phyloP scores from a whole-genome alignment of 306 rosid species.

The Lagenaria siceraria region DNA sequence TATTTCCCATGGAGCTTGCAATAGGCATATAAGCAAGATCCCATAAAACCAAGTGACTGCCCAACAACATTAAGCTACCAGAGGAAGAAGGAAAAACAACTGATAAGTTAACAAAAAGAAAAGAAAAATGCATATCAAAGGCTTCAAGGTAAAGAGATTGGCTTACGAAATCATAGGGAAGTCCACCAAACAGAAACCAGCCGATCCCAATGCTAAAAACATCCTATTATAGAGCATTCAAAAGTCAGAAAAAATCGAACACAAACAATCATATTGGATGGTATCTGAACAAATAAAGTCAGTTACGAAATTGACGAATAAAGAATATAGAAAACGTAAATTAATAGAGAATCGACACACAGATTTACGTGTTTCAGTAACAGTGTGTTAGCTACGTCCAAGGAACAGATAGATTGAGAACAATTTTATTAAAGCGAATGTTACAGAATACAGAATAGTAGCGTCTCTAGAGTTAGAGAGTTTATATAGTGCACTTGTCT shows the following conservation, averaged over 20 bases:
- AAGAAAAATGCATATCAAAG: neutral
- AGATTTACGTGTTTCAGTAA: no score
- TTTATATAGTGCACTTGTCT: no score
- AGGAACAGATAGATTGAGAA: no score
- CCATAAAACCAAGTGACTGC: constrained; percentile 56
- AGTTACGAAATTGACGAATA: no score
- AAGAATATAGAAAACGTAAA: no score
- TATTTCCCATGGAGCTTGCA: constrained; percentile 49
- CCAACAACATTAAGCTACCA: constrained; percentile 50
- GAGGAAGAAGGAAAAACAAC: neutral
- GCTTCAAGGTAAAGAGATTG: neutral
- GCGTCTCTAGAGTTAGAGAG: no score
- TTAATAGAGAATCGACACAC: no score
- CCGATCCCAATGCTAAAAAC: constrained; percentile 42
- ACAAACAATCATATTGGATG: neutral
- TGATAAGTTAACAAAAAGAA: neutral
- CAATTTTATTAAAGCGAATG: no score
- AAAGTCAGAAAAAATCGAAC: neutral
- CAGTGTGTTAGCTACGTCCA: no score
- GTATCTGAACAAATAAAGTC: neutral
- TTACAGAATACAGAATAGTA: no score
- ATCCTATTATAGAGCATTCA: constrained; percentile 20
- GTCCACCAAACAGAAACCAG: constrained; percentile 50
- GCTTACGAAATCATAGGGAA: constrained; percentile 42
- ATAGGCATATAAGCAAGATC: constrained; percentile 61